These are phyloP conservation scores for Globisporangium viniferum DNA, from an alignment of 352 stramenopile genomes.

Conservation along the genomic window DNA sequence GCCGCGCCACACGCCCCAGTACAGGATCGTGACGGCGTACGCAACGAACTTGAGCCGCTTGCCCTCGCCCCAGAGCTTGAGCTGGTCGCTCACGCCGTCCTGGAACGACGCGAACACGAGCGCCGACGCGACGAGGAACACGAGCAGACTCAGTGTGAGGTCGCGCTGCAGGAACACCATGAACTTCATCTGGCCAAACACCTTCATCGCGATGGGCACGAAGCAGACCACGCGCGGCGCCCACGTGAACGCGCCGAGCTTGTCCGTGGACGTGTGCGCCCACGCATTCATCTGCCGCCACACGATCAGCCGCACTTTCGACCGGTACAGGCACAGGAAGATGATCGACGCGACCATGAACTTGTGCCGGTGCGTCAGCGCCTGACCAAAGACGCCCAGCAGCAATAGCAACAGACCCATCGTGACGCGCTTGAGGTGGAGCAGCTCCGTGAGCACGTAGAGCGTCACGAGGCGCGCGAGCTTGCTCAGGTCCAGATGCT, in stretches of 20 bases:
- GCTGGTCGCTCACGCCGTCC: conserved; percentile 20
- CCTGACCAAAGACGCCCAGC: conserved; percentile 47
- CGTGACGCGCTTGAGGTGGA: conserved; percentile 44
- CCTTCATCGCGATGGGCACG: conserved; percentile 65
- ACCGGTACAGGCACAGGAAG: conserved; percentile 59
- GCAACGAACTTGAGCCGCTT: conserved; percentile 65
- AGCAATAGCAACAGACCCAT: conserved; percentile 46
- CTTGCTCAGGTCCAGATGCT: conserved; percentile 54
- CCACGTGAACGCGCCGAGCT: conserved; percentile 59
- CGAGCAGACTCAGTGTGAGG: conserved; percentile 27
- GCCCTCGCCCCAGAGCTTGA: conserved; percentile 57
- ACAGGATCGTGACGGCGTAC: conserved; percentile 51
- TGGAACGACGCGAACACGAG: conserved; percentile 39
- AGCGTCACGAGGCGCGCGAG: conserved; percentile 43
- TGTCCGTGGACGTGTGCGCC: conserved; percentile 62
- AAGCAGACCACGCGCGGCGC: conserved; percentile 41
- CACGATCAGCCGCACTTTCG: conserved; percentile 39
- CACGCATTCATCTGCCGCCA: conserved; percentile 36
- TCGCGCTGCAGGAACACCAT: conserved; percentile 71
- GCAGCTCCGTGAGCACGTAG: conserved; percentile 55
- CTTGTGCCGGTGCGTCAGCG: conserved; percentile 62
- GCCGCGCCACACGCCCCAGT: conserved; percentile 57
- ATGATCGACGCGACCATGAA: conserved; percentile 75
- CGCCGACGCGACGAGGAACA: conserved; percentile 30
- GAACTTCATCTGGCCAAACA: conserved; percentile 71